Evolutionary conservation across 495 filamentous ascomycete species (phyloP).

Genomic region (Hyphodiscus hymeniophilus): DNA sequence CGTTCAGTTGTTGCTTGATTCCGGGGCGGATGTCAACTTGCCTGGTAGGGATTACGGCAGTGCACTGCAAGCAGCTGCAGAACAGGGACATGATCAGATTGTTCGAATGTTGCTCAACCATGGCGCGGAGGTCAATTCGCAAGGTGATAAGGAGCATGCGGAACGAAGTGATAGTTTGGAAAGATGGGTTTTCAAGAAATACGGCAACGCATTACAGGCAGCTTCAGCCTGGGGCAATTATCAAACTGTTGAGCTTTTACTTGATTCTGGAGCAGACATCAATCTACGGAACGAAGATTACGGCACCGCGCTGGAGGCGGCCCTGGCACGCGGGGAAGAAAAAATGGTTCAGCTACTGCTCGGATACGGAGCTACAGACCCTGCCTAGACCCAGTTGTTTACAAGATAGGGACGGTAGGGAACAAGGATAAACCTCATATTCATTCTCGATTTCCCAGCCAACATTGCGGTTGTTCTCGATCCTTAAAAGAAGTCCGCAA

Average conservation of each 20-base stretch:
- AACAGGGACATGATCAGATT: constrained; percentile 11
- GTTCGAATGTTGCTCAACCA: constrained; percentile 13
- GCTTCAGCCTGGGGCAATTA: no score
- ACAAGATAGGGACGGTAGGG: no score
- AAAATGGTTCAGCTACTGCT: background rate
- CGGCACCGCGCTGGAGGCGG: constrained; percentile 4
- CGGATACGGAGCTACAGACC: background rate
- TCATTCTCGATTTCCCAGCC: no score
- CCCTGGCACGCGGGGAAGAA: background rate
- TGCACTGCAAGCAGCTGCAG: constrained; percentile 12
- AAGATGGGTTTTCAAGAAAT: constrained; percentile 1
- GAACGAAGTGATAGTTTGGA: background rate
- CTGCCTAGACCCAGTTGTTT: no score
- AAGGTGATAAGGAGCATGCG: background rate
- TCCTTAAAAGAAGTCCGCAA: no score
- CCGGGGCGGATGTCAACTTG: constrained; percentile 19
- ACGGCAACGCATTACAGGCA: constrained; percentile 4
- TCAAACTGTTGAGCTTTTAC: constrained; percentile 14
- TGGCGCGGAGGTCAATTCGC: constrained; percentile 19
- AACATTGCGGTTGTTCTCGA: no score
- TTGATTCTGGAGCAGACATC: constrained; percentile 20
- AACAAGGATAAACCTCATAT: no score
- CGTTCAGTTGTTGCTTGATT: constrained; percentile 18
- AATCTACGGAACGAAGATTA: background rate
- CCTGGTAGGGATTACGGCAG: background rate